Conservation (phyloP, 1,139 yeast species). For the Yamadazyma atlantica region DNA sequence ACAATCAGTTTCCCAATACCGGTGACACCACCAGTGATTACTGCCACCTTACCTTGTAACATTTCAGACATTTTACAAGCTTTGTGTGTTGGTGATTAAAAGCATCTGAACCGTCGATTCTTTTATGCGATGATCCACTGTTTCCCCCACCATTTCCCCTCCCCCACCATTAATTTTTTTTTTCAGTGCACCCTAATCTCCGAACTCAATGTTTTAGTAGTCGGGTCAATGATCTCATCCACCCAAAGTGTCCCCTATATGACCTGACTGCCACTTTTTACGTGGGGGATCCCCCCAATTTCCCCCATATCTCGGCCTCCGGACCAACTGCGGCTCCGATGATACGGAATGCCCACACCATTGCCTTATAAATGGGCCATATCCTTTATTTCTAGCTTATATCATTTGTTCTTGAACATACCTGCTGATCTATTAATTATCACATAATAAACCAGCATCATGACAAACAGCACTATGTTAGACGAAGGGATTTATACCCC, state of each 20-base stretch:
- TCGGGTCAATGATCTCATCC: constrained; percentile 26
- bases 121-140: not conserved
- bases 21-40: constrained; percentile 30
- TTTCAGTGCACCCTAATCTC: not conserved
- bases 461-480: constrained; percentile 2
- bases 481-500: constrained; percentile 46
- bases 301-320: not conserved
- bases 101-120: not conserved
- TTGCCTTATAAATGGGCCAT: not conserved
- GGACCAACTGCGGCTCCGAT: not conserved
- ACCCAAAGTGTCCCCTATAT: constrained; percentile 41
- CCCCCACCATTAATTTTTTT: not conserved
- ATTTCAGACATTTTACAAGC: constrained; percentile 8
- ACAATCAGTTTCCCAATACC: constrained; percentile 27
- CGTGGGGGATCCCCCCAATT: constrained; percentile 1
- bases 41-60: constrained; percentile 19
- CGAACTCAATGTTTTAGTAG: too few species aligned
- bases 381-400: not conserved
- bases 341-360: not conserved
- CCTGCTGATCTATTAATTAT: too few species aligned
- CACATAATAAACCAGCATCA: too few species aligned
- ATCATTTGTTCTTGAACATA: not conserved
- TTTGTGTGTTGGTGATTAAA: not conserved
- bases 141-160: not conserved
- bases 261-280: not conserved